These are phyloP conservation scores for Proteromonas lacertae DNA, from an alignment of 352 stramenopile genomes.

Conservation along the genomic window DNA sequence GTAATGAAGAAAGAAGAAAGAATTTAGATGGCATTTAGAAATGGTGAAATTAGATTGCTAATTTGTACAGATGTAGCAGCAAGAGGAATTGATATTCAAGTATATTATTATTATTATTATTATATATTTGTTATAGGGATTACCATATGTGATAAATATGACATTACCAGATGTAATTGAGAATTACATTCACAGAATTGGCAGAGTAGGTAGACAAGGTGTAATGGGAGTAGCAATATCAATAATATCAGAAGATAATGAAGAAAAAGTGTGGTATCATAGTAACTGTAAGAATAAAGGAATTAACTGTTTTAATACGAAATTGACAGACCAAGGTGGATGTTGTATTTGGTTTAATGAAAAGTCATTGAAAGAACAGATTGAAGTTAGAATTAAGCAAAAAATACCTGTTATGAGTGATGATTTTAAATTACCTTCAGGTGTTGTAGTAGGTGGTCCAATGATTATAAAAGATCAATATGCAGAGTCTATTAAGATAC, in stretches of 20 bases:
- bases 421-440: no score
- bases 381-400: no score
- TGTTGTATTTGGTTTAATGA: conserved; percentile 10
- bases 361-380: no score
- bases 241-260: conserved; percentile 9
- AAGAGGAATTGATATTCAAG: conserved; percentile 31
- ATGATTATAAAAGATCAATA: no score
- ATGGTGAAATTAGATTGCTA: conserved; percentile 22
- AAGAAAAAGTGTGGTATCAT: conserved; percentile 18
- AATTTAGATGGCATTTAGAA: conserved; percentile 14
- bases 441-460: no score
- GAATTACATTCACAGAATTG: conserved; percentile 23
- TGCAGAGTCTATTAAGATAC: no score
- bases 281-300: conserved; percentile 2
- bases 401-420: no score
- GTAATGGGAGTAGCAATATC: conserved; percentile 18
- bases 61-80: conserved; percentile 34
- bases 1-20: conserved; percentile 10
- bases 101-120: no score
- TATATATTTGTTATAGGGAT: no score
- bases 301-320: conserved; percentile 4
- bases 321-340: conserved; percentile 3
- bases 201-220: conserved; percentile 17
- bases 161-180: conserved; percentile 20
- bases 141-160: conserved; percentile 27